These are phyloP conservation scores for Nitzschia palea DNA, from an alignment of 108 stramenopile species.

Conservation along the genomic window DNA sequence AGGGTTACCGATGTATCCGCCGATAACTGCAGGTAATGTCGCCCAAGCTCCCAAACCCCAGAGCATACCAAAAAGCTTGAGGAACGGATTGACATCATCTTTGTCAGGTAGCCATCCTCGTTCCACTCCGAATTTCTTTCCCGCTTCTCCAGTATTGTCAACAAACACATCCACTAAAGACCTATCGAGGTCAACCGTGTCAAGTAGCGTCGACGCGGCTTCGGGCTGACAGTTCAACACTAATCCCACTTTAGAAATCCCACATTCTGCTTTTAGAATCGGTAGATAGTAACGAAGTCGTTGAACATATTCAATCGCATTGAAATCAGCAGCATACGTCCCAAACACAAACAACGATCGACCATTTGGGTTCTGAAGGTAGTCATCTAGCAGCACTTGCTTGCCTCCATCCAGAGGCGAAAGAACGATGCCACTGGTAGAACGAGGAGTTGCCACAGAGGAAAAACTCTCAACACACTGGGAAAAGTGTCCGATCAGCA, in stretches of 20 bases:
- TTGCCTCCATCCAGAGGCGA: slow-evolving; percentile 15
- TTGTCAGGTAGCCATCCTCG: slow-evolving; percentile 85
- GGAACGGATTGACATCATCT: slow-evolving; percentile 69
- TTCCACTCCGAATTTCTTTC: slow-evolving; percentile 68
- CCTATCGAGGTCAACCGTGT: slow-evolving; percentile 61
- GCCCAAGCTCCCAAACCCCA: slow-evolving; percentile 89
- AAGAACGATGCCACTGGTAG: slow-evolving; percentile 12
- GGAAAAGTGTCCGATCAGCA: no score
- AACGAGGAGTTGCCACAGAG: not conserved
- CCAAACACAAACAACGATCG: slow-evolving; percentile 29
- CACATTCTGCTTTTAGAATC: slow-evolving; percentile 51
- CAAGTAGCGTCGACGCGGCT: slow-evolving; percentile 51
- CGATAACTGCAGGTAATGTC: slow-evolving; percentile 89
- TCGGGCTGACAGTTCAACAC: slow-evolving; percentile 74
- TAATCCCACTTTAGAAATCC: slow-evolving; percentile 66
- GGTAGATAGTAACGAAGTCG: slow-evolving; percentile 81
- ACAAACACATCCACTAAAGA: slow-evolving; percentile 61
- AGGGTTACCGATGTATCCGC: slow-evolving; percentile 93
- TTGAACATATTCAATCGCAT: slow-evolving; percentile 90
- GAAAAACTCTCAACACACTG: no score
- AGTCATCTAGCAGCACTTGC: slow-evolving; percentile 15
- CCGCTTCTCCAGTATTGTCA: slow-evolving; percentile 75
- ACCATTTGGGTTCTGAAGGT: slow-evolving; percentile 17
- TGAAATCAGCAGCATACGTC: slow-evolving; percentile 87
- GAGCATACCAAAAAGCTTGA: slow-evolving; percentile 92